Base-by-base conservation (phyloP, 768 basidiomycete species). In the Asterophora lycoperdoides region DNA sequence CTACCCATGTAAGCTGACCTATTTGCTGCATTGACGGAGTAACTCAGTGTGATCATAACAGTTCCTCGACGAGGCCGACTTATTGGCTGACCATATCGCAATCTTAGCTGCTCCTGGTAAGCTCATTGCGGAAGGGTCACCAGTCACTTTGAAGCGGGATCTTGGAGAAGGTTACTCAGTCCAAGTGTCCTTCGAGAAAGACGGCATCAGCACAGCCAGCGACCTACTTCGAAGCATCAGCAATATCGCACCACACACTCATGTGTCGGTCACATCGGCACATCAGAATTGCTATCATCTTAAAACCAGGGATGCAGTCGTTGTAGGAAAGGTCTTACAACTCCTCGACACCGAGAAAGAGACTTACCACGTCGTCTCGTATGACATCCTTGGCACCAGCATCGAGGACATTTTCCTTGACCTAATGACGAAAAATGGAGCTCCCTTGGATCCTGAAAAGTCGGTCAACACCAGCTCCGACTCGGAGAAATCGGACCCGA, bases 401-500 rank as follows among this genome's bases (percentile, higher is more conserved):
- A 83, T 92, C 34, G 89, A 92, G 62, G 86, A 89, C 48, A 85
- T 92, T 38, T 91, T 92, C 68, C 72, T 92, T 15, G 73, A 77
- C 34, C 65, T 92, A 14, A 88, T 89, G 85, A 64, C 64, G 40
- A 68, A 74, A 13, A 67, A 75, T 20, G 65, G 71, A 11, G 53
- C 51, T 2, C 52, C 60, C 11, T 56, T 59, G 36, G 49, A 54
- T 23, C 55, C 59, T n/a, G 55, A 44, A 2, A 55, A 55, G 15
- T 60, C 66, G 39, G 23, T 5, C 35, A 32, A 23, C 37, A 49
- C 46, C 44, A 41, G 19, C 29, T 33, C 32, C 18, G n/a, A 9
- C 29, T 41, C 39, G 9, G 42, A 48, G 42, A 54, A 56, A 18
- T 37, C 52, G 2, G 56, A 63, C 13, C 48, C 54, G 7, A 30